These are phyloP conservation scores for Zygosaccharomyces pseudorouxii DNA, from an alignment of 805 yeast genomes.

Conservation along the genomic window DNA sequence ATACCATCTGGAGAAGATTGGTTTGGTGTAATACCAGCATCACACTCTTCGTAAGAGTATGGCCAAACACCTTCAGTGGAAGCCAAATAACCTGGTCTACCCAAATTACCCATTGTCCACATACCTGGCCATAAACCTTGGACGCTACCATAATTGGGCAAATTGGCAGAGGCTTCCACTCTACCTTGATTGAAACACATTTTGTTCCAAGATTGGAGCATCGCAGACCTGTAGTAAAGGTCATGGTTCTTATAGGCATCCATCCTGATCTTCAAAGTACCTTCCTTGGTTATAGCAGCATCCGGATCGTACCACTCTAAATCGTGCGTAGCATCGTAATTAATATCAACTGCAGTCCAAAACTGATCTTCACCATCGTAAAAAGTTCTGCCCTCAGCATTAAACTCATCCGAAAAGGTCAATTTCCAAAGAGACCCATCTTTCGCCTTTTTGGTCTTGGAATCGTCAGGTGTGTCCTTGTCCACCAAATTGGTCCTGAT, in stretches of 20 bases:
- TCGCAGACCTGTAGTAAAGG: constrained; percentile 79
- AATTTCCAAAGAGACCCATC: constrained; percentile 68
- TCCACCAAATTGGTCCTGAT: constrained; percentile 51
- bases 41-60: constrained; percentile 79
- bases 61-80: constrained; percentile 96
- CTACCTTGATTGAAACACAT: constrained; percentile 83
- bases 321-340: constrained; percentile 84
- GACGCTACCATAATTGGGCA: constrained; percentile 75
- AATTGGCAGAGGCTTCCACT: constrained; percentile 66
- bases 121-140: constrained; percentile 95
- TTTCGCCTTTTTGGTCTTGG: constrained; percentile 45
- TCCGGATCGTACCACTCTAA: constrained; percentile 96
- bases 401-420: constrained; percentile 89
- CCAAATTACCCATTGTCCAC: constrained; percentile 93
- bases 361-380: constrained; percentile 89
- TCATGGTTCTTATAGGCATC: constrained; percentile 81
- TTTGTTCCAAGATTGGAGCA: constrained; percentile 91
- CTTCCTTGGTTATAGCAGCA: constrained; percentile 72
- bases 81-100: constrained; percentile 84
- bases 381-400: constrained; percentile 83
- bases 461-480: constrained; percentile 56
- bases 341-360: constrained; percentile 78
- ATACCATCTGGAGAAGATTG: constrained; percentile 89
- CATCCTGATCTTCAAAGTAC: constrained; percentile 62
- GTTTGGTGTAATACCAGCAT: constrained; percentile 91